Base-by-base conservation (phyloP, 768 basidiomycete species). In the Phanerochaete carnosa region DNA sequence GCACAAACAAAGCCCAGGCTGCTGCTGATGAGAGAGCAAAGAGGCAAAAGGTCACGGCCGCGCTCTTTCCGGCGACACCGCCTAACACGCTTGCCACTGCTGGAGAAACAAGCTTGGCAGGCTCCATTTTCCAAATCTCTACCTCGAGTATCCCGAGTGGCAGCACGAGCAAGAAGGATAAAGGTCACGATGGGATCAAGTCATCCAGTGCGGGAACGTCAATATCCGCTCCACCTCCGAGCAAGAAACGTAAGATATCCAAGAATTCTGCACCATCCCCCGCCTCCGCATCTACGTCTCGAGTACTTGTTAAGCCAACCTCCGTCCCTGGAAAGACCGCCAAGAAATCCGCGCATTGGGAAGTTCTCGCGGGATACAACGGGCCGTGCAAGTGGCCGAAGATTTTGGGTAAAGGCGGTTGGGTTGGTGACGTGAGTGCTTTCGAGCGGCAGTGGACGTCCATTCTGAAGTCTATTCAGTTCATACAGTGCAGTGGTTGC, bases 401-500 rank as follows among this genome's bases (percentile, higher is more conserved):
- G 50, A 22, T 51, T 29, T 19, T 51, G 22, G 22, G 28, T 12
- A n/a, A 51, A 32, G 50, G 50, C 22, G 25, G 8, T 28, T 28
- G 50, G 26, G 30, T 51, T 22, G 8, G 26, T 16, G 50, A 51
- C 29, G 50, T 51, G 16, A 51, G 50, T 51, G 8, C 33, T 51
- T 26, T 51, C 12, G 7, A n/a, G n/a, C 50, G 1, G 50, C 12
- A 6, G 26, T 12, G 26, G 12, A 3, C 12, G 15, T 12, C 26
- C 12, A 3, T 15, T 3, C 50, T 29, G 46, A 47, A 15, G 46
- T 47, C 50, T 16, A n/a, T 19, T 9, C 28, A 51, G 50, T 51
- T 51, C 12, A 51, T 51, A 13, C 26, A 51, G 19, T 57, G 25
- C 46, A 33, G 26, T 39, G 65, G 67, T 29, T 68, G 67, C 30